A percentile compares a stretch with the other conserved stretches of the same genome.
These are phyloP conservation scores for Sordariomycetes sp. DNA, from an alignment of 2,329 filamentous ascomycete species.

Conservation along the genomic window DNA sequence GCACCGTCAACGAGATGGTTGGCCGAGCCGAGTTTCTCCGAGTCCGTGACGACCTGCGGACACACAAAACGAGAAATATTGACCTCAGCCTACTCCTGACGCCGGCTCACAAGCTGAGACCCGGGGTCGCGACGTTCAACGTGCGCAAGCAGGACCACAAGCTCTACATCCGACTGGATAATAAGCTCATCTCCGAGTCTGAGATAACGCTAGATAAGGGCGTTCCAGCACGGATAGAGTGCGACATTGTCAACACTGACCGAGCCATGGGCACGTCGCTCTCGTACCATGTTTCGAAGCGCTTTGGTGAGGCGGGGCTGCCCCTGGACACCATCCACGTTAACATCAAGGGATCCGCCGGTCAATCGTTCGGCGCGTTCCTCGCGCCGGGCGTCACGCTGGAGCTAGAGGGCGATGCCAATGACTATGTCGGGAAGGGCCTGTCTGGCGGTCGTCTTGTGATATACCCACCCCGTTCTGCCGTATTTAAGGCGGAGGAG, in stretches of 20 bases:
- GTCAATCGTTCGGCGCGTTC: constrained; percentile 93
- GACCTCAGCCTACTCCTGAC: constrained; percentile 87
- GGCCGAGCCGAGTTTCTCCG: constrained; percentile 78
- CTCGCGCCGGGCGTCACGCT: constrained; percentile 86
- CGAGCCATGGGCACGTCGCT: constrained; percentile 86
- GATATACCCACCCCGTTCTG: constrained; percentile 79
- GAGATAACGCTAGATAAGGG: constrained; percentile 93
- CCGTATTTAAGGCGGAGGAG: constrained; percentile 91
- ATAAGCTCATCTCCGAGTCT: constrained; percentile 92
- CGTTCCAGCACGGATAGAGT: constrained; percentile 83
- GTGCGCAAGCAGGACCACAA: constrained; percentile 95
- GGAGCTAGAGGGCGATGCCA: constrained; percentile 89
- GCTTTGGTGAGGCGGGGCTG: constrained; percentile 78
- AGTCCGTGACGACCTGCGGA: constrained; percentile 79
- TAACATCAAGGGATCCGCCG: constrained; percentile 92
- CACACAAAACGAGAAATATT: constrained; percentile 81
- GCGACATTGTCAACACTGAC: constrained; percentile 93
- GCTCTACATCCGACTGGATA: constrained; percentile 84
- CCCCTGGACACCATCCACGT: constrained; percentile 90
- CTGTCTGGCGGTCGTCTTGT: constrained; percentile 87
- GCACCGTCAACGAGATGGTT: constrained; percentile 96
- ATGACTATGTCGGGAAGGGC: constrained; percentile 95
- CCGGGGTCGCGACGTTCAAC: constrained; percentile 92
- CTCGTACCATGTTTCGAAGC: constrained; percentile 90
- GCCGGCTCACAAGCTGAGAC: constrained; percentile 88